Evolutionary conservation across 768 basidiomycete genomes (phyloP), one percentile per base, ranked within the genome.

Genomic region (Calocybe gangraenosa): DNA sequence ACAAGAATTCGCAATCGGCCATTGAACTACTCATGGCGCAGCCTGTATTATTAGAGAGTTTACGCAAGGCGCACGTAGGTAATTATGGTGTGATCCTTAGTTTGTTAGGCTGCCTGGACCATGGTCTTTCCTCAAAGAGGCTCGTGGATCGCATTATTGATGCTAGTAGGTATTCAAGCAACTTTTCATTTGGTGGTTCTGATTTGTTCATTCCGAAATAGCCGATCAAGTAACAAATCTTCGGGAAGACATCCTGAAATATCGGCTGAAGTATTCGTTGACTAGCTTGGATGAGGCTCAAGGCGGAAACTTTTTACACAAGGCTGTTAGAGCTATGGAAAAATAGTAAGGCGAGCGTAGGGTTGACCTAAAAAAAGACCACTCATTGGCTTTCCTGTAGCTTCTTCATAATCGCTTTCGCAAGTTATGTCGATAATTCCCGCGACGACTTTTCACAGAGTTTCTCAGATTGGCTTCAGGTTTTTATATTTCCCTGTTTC

Each of bases 381-480:
- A 44, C 36, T 36, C 19, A 41, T 9, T 22, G 20, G 41, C 15
- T 42, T 13, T 39, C 36, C 2, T 34, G 8, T 46, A 92, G 89
- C 63, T 96, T 95, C 69, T 97, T 97, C 66, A 80, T 93, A 54
- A 87, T 98, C 48, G 88, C 87, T 0, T 99, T 97, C 57, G 87
- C 93, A 2, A 89, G 83, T 49, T 99, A 87, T 55, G 82, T 95
- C 4, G 78, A 85, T 42, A 72, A 75, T 20, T 75, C 82, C 10
- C 35, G 14, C 1, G 69, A 78, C 52, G 65, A 74, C 43, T 79
- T 86, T 58, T 62, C 68, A 33, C 78, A 82, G 50, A 81, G 75
- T 9, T 97, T 98, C 62, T 84, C 84, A 0, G 71, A 77, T n/a
- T 97, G 93, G 93, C 65, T 96, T 25, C 84, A 84, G 75, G 87